These are phyloP conservation scores for Aegilops speltoides DNA, from an alignment of 176 grass and related monocot species.

Conservation along the genomic window DNA sequence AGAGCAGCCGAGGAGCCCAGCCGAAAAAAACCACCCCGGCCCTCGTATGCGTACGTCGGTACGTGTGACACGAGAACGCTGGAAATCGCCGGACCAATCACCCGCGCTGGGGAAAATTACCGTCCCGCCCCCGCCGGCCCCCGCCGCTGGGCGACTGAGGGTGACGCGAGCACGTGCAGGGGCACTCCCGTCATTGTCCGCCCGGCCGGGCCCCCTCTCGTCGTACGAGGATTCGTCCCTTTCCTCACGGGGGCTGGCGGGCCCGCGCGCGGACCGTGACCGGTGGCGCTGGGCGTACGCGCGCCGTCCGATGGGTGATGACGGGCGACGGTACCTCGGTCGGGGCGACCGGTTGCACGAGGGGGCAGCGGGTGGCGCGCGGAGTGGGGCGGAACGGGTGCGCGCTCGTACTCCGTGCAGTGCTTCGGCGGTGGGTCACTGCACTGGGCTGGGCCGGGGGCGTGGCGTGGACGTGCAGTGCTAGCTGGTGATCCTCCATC, in stretches of 20 bases:
- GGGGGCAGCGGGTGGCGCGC: neutral
- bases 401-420: neutral
- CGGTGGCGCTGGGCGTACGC: too few species aligned
- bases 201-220: neutral
- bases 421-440: neutral
- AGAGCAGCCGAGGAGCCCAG: too few species aligned
- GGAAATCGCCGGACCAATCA: too few species aligned
- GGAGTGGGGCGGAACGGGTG: neutral
- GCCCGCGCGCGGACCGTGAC: neutral
- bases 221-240: conserved; percentile 73
- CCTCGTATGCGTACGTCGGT: neutral
- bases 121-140: neutral
- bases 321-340: neutral
- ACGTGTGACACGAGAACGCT: too few species aligned
- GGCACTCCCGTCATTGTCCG: neutral
- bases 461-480: neutral
- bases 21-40: neutral
- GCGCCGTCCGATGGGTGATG: neutral
- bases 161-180: conserved; percentile 1
- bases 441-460: too few species aligned
- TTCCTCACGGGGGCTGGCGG: conserved; percentile 26
- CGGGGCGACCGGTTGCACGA: neutral
- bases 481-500: too few species aligned
- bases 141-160: neutral
- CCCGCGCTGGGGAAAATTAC: neutral